These are phyloP conservation scores for Marvania coccoides DNA, from an alignment of 139 green algal species.

Conservation along the genomic window DNA sequence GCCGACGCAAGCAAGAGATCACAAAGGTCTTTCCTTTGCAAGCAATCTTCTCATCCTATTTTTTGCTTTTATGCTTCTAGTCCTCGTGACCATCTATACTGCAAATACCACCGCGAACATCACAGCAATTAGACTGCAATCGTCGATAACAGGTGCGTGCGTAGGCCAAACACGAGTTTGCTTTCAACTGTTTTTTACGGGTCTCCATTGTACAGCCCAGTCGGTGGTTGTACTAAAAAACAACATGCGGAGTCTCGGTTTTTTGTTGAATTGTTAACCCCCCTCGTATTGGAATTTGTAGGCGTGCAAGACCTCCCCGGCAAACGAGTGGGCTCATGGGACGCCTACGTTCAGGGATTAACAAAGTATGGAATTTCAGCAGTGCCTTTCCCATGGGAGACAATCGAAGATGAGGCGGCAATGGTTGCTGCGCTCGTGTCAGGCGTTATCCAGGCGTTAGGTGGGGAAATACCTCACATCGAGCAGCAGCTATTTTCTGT, in stretches of 20 bases:
- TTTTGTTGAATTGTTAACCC: too few relatives aligned
- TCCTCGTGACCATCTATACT: not conserved
- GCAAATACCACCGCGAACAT: not conserved
- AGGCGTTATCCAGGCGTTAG: not conserved
- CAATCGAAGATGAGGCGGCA: not conserved
- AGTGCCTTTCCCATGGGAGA: not conserved
- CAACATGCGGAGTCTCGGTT: not conserved
- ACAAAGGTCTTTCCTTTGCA: not conserved
- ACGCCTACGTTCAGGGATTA: not conserved
- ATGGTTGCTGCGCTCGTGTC: slow-evolving; percentile 1
- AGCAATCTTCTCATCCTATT: not conserved
- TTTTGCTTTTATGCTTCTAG: slow-evolving; percentile 5
- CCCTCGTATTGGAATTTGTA: not conserved
- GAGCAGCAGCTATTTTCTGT: not conserved
- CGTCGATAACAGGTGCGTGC: not conserved
- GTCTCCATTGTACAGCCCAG: too few relatives aligned
- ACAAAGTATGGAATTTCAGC: not conserved
- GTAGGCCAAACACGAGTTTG: not conserved
- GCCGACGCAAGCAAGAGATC: not conserved
- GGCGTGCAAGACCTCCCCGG: slow-evolving; percentile 9
- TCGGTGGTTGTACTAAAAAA: too few relatives aligned
- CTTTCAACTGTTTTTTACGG: not conserved
- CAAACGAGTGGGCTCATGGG: not conserved
- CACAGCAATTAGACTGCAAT: not conserved
- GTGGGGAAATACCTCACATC: too few relatives aligned